phyloP scores from a whole-genome alignment of 2,329 filamentous ascomycete genomes.

The Dendryphion nanum region DNA sequence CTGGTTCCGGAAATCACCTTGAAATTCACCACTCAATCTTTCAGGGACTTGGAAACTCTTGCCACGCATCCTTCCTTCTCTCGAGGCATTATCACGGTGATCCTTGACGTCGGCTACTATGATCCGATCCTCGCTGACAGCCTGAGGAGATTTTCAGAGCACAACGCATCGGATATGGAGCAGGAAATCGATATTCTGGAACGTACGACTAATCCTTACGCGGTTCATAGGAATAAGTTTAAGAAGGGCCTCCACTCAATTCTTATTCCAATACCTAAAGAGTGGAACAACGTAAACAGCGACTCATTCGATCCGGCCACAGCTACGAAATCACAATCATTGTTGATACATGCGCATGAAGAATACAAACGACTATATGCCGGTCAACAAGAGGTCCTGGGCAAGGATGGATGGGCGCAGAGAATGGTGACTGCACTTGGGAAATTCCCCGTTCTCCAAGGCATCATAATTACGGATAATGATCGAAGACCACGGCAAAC shows the following conservation, averaged over 20 bases:
- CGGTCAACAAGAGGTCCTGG: neutral
- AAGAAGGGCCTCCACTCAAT: neutral
- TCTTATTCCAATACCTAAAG: neutral
- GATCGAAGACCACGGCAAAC: neutral
- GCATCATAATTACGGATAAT: constrained; percentile 1
- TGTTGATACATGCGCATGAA: neutral
- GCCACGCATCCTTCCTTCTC: constrained; percentile 2
- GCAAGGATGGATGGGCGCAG: neutral
- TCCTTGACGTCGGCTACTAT: constrained; percentile 3
- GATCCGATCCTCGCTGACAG: constrained; percentile 1
- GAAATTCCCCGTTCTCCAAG: neutral
- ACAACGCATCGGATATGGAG: neutral
- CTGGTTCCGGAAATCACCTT: neutral
- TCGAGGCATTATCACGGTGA: constrained; percentile 1
- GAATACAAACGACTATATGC: neutral
- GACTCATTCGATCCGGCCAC: neutral
- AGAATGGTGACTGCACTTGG: neutral
- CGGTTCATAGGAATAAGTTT: too few species aligned
- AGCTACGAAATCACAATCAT: neutral
- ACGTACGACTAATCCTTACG: neutral
- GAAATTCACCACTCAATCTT: constrained; percentile 1
- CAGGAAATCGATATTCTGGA: neutral
- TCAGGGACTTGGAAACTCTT: constrained; percentile 2
- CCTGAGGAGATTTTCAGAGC: neutral
- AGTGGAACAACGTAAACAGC: neutral